Base-by-base conservation (phyloP, 805 yeast genomes). In the Hagleromyces aurorensis region DNA sequence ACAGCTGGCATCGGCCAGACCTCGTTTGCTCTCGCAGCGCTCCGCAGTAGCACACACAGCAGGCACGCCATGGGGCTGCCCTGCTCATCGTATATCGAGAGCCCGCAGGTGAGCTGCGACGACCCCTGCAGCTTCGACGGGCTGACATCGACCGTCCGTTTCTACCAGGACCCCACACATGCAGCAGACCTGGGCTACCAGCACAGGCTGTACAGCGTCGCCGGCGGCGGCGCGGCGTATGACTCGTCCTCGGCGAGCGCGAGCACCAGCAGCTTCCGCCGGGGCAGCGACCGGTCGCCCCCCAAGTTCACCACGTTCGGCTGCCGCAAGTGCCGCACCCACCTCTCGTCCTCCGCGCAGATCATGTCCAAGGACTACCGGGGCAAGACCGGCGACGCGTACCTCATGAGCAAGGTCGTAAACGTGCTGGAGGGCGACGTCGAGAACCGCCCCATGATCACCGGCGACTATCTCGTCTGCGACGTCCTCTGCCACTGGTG, bases 331-430 rank as follows among this genome's bases (percentile, higher is more conserved):
- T 54, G 59, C 25, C 40, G 54, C 29, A 50, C 56, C 1, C 59
- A 54, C 31, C 40, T 54, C 7, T 49, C 57, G 6, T 47, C 56
- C 3, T 46, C 54, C 6, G 33, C 43, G 9, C 52, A 52, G 27
- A 43, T 54, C 13, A 48, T 54, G 43, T 54, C 59, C 2, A 50
- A 60, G 42, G 68, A 65, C 27, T 77, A 75, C 44, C 55, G 59
- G 13, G 84, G 83, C 1, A 59, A 60, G 23, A 60, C 69, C 1
- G 84, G 85, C 0, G 65, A 65, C 30, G 84, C 81, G 1, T 65
- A 61, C 38, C 52, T 77, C 23, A 70, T 77, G 38, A 56, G 62
- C 25, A 55, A 57, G 20, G 73, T 72, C 45, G 65, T 64, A 22
- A 72, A 72, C 43, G 60, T 62, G 23, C 48, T 53, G 6, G 57